A percentile compares a stretch with the other conserved stretches of the same genome.
Evolutionary conservation across 2,329 filamentous ascomycete genomes (phyloP).

Genomic region (Botryotinia calthae): DNA sequence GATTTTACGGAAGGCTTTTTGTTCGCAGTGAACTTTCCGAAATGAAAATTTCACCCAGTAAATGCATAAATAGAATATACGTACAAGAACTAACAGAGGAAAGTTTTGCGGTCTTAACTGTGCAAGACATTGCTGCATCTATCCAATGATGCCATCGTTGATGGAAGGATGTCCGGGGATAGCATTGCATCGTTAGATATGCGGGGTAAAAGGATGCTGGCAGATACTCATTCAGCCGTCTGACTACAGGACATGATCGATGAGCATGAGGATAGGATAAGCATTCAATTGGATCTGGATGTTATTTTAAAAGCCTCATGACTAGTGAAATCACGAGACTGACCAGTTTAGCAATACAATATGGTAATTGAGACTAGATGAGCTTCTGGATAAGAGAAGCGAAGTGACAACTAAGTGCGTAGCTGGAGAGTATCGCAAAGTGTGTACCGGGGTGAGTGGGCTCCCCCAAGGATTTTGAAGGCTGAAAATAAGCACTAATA

Average conservation of each 20-base stretch:
- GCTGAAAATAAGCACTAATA: slow-evolving; percentile 37
- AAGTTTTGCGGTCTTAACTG: background rate
- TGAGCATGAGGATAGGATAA: background rate
- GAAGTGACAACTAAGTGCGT: slow-evolving; percentile 27
- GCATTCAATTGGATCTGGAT: background rate
- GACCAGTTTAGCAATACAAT: background rate
- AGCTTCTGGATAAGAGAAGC: slow-evolving; percentile 25
- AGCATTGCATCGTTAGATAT: slow-evolving; percentile 9
- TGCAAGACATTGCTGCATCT: slow-evolving; percentile 19
- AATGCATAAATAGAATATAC: background rate
- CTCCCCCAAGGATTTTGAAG: slow-evolving; percentile 27
- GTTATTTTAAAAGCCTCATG: slow-evolving; percentile 1
- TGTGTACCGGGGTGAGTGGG: slow-evolving; percentile 24
- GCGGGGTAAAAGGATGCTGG: slow-evolving; percentile 7
- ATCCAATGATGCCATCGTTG: slow-evolving; percentile 4
- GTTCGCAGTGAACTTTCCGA: background rate
- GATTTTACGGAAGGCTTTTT: background rate
- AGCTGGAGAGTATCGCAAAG: slow-evolving; percentile 17
- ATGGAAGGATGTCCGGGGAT: background rate
- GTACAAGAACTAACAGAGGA: slow-evolving; percentile 2
- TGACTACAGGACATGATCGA: slow-evolving; percentile 4
- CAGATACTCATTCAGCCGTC: background rate
- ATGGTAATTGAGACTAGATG: background rate
- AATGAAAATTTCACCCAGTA: background rate
- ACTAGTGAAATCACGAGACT: background rate